Conservation (phyloP, 768 basidiomycete species). For the Gymnopilus dilepis region DNA sequence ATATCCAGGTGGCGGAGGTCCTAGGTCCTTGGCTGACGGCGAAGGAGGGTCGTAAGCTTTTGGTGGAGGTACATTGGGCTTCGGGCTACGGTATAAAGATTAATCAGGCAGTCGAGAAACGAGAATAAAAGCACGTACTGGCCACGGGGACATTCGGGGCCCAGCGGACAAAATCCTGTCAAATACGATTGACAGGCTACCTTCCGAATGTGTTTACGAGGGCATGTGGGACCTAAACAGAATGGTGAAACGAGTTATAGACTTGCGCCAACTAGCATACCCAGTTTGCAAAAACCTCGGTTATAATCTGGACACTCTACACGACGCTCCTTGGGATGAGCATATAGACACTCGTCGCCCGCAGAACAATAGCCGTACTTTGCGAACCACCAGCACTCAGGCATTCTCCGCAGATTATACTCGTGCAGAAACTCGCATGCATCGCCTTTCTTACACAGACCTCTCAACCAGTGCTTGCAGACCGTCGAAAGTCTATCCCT, state of each 20-base stretch:
- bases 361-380: conserved; percentile 98
- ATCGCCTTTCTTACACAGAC: conserved; percentile 97
- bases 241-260: neutral
- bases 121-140: conserved; percentile 66
- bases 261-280: conserved; percentile 46
- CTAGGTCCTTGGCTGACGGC: conserved; percentile 77
- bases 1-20: conserved; percentile 92
- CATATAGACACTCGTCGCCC: conserved; percentile 97
- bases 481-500: conserved; percentile 88
- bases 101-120: neutral
- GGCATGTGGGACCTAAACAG: conserved; percentile 78
- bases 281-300: conserved; percentile 93
- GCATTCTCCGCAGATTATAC: conserved; percentile 97
- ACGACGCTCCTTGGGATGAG: conserved; percentile 89
- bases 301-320: conserved; percentile 96
- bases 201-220: conserved; percentile 90
- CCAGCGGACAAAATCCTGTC: conserved; percentile 91
- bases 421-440: conserved; percentile 99
- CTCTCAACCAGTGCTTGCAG: conserved; percentile 98
- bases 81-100: conserved; percentile 65
- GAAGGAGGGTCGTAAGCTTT: conserved; percentile 81
- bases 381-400: conserved; percentile 98
- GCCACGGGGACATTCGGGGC: conserved; percentile 84
- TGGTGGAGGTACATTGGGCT: conserved; percentile 70
- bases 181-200: conserved; percentile 91